phyloP scores from a whole-genome alignment of 2,329 filamentous ascomycete genomes.

The Dactylellina haptotyla region DNA sequence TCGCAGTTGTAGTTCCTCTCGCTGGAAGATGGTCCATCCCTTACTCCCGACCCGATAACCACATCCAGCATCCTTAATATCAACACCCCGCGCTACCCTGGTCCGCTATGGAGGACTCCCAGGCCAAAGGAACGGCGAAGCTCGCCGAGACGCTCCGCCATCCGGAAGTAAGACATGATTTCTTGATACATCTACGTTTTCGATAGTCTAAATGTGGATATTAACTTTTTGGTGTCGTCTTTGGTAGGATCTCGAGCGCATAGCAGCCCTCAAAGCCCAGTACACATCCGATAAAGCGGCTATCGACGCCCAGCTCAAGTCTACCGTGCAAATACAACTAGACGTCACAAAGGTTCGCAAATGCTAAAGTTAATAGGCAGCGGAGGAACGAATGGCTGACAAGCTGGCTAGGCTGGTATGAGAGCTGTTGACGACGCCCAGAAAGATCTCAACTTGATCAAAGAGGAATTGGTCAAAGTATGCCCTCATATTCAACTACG shows the following conservation, averaged over 20 bases:
- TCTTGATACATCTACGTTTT: not conserved
- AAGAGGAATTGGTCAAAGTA: conserved; percentile 93
- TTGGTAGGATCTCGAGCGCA: conserved; percentile 84
- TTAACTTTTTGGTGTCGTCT: conserved; percentile 1
- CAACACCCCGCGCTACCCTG: not conserved
- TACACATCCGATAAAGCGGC: conserved; percentile 93
- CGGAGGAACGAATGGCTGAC: conserved; percentile 15
- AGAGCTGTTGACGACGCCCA: conserved; percentile 87
- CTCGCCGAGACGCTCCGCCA: conserved; percentile 93
- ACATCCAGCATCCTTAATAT: conserved; percentile 14
- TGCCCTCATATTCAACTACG: not conserved
- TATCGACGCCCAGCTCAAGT: conserved; percentile 88
- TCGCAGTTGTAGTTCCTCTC: not conserved
- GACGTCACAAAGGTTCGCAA: conserved; percentile 75
- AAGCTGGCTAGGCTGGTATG: conserved; percentile 76
- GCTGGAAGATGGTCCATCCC: conserved; percentile 37
- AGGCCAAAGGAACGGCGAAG: conserved; percentile 71
- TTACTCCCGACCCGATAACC: conserved; percentile 20
- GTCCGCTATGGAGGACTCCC: conserved; percentile 71
- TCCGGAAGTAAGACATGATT: conserved; percentile 70
- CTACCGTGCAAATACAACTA: conserved; percentile 88
- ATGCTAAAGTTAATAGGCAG: not conserved
- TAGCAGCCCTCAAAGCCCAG: conserved; percentile 85
- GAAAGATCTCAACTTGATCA: conserved; percentile 89
- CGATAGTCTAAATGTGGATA: not conserved